Evolutionary conservation across 2,329 filamentous ascomycete species (phyloP).

Genomic region (Diplodia seriata): DNA sequence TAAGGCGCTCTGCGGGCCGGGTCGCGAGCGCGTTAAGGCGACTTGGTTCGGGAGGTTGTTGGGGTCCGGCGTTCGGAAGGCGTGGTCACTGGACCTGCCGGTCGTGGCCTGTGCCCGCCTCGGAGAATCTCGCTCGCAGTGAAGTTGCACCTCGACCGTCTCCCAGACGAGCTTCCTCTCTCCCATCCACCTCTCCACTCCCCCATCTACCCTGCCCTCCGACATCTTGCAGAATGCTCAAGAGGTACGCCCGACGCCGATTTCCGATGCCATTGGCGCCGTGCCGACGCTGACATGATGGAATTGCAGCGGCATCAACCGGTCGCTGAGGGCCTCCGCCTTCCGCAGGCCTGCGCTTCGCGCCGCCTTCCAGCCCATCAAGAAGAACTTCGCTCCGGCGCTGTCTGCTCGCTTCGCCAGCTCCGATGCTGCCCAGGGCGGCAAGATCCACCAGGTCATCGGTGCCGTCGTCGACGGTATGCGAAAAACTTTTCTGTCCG

Average conservation of each 20-base stretch:
- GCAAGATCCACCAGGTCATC: slow-evolving; percentile 83
- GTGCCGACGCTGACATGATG: slow-evolving; percentile 49
- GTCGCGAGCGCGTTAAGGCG: slow-evolving; percentile 3
- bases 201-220: slow-evolving; percentile 44
- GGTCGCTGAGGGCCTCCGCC: slow-evolving; percentile 67
- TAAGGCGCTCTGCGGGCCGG: slow-evolving; percentile 9
- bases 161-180: slow-evolving; percentile 34
- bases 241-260: slow-evolving; percentile 58
- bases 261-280: slow-evolving; percentile 48
- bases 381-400: slow-evolving; percentile 64
- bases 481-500: slow-evolving; percentile 52
- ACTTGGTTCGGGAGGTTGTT: slow-evolving; percentile 8
- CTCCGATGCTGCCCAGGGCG: slow-evolving; percentile 63
- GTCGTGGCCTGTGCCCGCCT: slow-evolving; percentile 22
- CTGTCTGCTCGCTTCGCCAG: slow-evolving; percentile 68
- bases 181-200: slow-evolving; percentile 41
- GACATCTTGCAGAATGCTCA: slow-evolving; percentile 65
- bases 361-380: slow-evolving; percentile 61
- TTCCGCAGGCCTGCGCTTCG: slow-evolving; percentile 62
- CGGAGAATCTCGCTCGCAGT: slow-evolving; percentile 30
- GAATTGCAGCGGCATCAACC: slow-evolving; percentile 66
- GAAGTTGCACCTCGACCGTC: slow-evolving; percentile 31
- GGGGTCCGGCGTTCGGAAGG: slow-evolving; percentile 26
- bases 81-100: slow-evolving; percentile 20
- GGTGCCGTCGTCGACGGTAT: slow-evolving; percentile 98